Evolutionary conservation across 2,329 filamentous ascomycete species (phyloP), one percentile per base, ranked within the genome.

Genomic region (Sporothrix euskadiensis): DNA sequence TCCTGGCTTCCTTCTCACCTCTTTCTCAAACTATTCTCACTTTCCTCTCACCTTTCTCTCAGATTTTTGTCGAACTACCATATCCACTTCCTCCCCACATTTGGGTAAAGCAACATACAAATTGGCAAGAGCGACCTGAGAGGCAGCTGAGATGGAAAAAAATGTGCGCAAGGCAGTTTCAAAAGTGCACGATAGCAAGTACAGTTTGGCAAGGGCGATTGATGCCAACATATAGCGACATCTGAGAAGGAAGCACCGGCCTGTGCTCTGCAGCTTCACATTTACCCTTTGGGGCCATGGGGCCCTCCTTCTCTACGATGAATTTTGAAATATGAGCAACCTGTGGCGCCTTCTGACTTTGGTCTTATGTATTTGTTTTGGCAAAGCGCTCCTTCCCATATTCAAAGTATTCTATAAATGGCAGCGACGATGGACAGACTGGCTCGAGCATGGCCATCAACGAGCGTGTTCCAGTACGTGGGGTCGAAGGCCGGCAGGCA

Each of bases 21-120:
- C 49, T 1, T 47, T 44, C 22, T 49, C 41, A 52, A 30, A 32
- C 19, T 41, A 2, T 65, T 41, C 61, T 47, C 57, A 63, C 57
- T 41, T 63, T 63, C 16, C 19, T 44, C 65, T 69, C 65, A 69
- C 26, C 26, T 69, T 69, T 4, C 30, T 54, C 22, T 54, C 47
- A 16, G 30, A 22, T 39, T 54, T 5, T 30, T 8, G 6, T 68
- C 30, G 9, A 32, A 69, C 44, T 3, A 54, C 8, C 5, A 35
- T 22, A 3, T 52, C 4, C 41, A 22, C 22, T 8, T 8, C 35
- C 35, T 8, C 10, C 2, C 59, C 59, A 44, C 59, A 44, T 63
- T 66, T 32, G 39, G 19, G 26, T 32, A 66, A 22, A 39, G 5
- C 2, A 19, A 30, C 4, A 16, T 22, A 14, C 41, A 10, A 10